Base-by-base conservation (phyloP, 2,329 filamentous ascomycete species). In the Fusarium sp. region DNA sequence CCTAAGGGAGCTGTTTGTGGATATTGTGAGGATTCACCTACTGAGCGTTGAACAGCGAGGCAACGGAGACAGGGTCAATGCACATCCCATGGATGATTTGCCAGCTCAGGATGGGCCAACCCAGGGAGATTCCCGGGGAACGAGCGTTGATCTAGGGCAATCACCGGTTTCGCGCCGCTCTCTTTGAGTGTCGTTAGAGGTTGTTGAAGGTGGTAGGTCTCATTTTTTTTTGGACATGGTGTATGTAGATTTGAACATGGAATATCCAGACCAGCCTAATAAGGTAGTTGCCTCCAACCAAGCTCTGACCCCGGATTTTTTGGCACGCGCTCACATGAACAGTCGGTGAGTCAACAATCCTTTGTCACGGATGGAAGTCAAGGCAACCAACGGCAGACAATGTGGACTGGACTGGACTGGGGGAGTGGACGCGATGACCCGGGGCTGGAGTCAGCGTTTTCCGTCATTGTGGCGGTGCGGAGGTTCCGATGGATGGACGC, bases 391-490 rank as follows among this genome's bases (percentile, higher is more conserved):
- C 46, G n/a, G 2, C 11, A 51, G 16, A 18, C 46, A 50, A 50
- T 44, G 20, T 13, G n/a, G 46, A 27, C 20, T 50, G 46, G n/a
- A 16, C 13, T 7, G n/a, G 46, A 27, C 20, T 50, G 46, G n/a
- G n/a, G 36, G 16, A 40, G 36, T 40, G 46, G 49, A 23, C 50
- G 50, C 50, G 50, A 53, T 53, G 50, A 5, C 31, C 50, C 50
- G 50, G 31, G 29, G 18, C 11, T 53, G 50, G 27, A 33, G 46
- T 50, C 27, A 20, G 44, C 25, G 42, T 49, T 42, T 42, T 51
- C 16, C 31, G 56, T 38, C 29, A 31, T n/a, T 20, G 57, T 59
- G 57, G 57, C 57, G 44, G 57, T 53, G 44, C 44, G 54, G 38
- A 18, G 34, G 34, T 56, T 55, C 49, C 29, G 49, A 27, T 27